Evolutionary conservation across 140 eudicot species (phyloP), one percentile per base, ranked within the genome.

Genomic region (Stevia rebaudiana): DNA sequence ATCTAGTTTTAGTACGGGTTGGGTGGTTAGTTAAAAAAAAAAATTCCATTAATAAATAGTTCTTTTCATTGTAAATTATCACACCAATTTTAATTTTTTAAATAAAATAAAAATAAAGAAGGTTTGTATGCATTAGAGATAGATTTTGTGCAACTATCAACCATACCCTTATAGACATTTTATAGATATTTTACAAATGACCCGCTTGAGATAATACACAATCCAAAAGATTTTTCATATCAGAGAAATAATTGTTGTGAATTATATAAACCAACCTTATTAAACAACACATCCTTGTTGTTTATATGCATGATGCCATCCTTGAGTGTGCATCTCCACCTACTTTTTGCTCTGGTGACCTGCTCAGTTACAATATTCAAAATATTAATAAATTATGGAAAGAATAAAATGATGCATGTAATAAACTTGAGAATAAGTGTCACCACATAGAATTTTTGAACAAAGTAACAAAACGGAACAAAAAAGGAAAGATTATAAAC

Each of bases 221-320:
- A 39, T 28, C 17, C 40, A 15, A 63, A 44, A 24, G 22, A 15
- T 18, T 13, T 1, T 21, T 60, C 8, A 70, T 60, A 50, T 5
- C 7, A 46, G 10, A 48, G 15, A 35, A 46, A 59, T 1, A 13
- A 35, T 3, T 52, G 16, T 54, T 28, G 16, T 11, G n/a, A 35
- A 48, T 68, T 24, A 25, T 6, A 23, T 17, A 55, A 41, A 77
- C 53, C 58, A 25, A 94, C 99, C 99, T 94, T 94, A 57, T 94
- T 94, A 79, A 94, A 94, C 76, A 94, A 78, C 52, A 94, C 82
- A 80, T 94, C 99, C 61, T 88, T 94, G 78, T 88, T 80, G 79
- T 88, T 94, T 71, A 94, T 88, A 74, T 85, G 99, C 99, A 94
- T 94, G 52, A 94, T 94, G 71, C 99, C 99, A 74, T 88, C 97